phyloP scores from a whole-genome alignment of 1,284 basidiomycete species.

The Pseudozyma tsukubaensis region DNA sequence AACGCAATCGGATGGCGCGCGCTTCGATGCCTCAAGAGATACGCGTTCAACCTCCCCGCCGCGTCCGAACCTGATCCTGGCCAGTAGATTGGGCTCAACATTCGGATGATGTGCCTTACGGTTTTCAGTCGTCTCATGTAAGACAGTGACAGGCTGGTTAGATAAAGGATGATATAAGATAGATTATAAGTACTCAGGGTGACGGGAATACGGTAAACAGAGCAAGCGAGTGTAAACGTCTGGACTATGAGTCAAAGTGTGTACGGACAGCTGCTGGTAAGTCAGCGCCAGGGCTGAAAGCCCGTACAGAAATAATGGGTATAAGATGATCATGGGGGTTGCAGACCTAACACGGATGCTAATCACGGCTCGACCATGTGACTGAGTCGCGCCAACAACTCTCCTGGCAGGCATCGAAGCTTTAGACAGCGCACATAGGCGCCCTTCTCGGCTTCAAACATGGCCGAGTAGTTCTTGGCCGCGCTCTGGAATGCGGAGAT shows the following conservation, averaged over 20 bases:
- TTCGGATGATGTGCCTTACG: too few relatives aligned
- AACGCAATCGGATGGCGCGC: neutral
- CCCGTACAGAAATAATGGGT: neutral
- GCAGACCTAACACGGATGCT: neutral
- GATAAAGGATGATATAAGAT: too few relatives aligned
- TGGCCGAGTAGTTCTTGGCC: slow-evolving; percentile 41
- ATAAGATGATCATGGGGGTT: neutral
- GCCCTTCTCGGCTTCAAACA: slow-evolving; percentile 57
- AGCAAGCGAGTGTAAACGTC: too few relatives aligned
- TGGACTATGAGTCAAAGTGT: too few relatives aligned
- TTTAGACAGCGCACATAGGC: slow-evolving; percentile 62
- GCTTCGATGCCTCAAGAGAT: neutral
- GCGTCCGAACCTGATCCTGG: too few relatives aligned
- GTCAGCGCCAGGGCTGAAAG: too few relatives aligned
- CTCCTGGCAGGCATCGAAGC: slow-evolving; percentile 57
- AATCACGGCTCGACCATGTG: slow-evolving; percentile 37
- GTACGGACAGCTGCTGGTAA: too few relatives aligned
- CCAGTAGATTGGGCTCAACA: too few relatives aligned
- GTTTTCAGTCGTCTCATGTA: too few relatives aligned
- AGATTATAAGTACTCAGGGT: too few relatives aligned
- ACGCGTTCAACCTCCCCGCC: neutral
- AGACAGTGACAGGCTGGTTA: too few relatives aligned
- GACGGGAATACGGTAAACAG: too few relatives aligned
- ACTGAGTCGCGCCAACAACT: slow-evolving; percentile 51
- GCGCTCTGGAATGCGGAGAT: slow-evolving; percentile 58